Evolutionary conservation across 495 filamentous ascomycete genomes (phyloP), one percentile per base, ranked within the genome.

Genomic region (Monascus purpureus): DNA sequence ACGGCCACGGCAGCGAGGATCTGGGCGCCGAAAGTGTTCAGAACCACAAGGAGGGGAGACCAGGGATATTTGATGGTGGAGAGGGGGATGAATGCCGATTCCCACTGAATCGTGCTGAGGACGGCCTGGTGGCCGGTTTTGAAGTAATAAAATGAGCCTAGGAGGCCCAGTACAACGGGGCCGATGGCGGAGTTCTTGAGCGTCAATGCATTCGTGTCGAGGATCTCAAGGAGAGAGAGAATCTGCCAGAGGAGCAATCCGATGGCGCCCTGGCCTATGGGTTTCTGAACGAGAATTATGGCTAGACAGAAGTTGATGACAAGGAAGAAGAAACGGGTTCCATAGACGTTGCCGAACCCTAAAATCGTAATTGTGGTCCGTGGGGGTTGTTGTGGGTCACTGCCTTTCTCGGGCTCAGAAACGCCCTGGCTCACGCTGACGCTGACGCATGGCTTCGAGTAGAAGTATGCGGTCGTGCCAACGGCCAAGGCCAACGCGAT

Each of bases 91-190:
- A 96, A 97, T 14, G 85, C 88, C n/a, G 72, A 67, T 55, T 96
- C 86, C 90, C 90, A 99, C 45, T 99, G 92, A 51, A 99, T 92
- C 37, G 72, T 77, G 43, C 73, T 68, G 14, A 94, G 70, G 0
- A 76, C 79, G 11, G 88, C 88, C 55, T 96, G 92, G 55, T 99
- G 90, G 41, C 90, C 90, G 1, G 90, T 99, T 44, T 88, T 93
- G 74, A 99, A 99, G 65, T 77, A 99, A 61, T 93, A 74, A 52
- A 85, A 93, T 41, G 75, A 80, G 29, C 85, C 92, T 1, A 99
- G 67, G 11, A 95, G 54, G 23, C 73, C 92, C 8, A 99, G 66
- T 24, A 93, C 65, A 14, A 86, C 61, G 14, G 92, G 88, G 0
- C 86, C 90, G 46, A 96, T 76, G 19, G 80, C 53, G 2, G 80